Evolutionary conservation across 352 stramenopile genomes (phyloP).

Genomic region (Plasmopara muralis): DNA sequence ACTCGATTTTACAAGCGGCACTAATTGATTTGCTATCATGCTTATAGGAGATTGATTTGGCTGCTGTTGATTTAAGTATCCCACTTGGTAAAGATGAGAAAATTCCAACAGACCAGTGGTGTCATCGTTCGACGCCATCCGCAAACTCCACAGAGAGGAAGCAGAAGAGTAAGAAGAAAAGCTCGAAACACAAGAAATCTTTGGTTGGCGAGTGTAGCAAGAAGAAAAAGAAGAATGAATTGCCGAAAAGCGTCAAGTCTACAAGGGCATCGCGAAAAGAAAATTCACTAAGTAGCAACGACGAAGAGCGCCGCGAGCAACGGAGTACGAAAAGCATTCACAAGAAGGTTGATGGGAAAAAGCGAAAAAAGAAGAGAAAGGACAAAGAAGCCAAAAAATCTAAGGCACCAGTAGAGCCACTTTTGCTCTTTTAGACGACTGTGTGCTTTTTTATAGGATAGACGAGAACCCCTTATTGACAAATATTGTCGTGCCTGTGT

Average conservation of each 20-base stretch:
- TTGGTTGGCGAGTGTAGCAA: conserved; percentile 27
- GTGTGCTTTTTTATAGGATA: neutral
- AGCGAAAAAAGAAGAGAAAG: conserved; percentile 37
- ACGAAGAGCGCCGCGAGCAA: conserved; percentile 23
- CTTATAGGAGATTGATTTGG: conserved; percentile 53
- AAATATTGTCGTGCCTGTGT: conserved; percentile 1
- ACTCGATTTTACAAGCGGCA: neutral
- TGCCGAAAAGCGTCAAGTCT: conserved; percentile 26
- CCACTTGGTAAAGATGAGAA: conserved; percentile 70
- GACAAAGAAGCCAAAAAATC: conserved; percentile 48
- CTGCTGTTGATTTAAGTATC: conserved; percentile 70
- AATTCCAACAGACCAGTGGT: conserved; percentile 78
- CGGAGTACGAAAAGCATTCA: conserved; percentile 37
- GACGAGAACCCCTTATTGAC: neutral
- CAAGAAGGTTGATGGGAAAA: conserved; percentile 35
- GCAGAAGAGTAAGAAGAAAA: conserved; percentile 71
- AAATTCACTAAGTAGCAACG: conserved; percentile 35
- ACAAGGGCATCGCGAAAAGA: conserved; percentile 24
- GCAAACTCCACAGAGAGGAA: conserved; percentile 30
- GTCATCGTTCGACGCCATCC: conserved; percentile 43
- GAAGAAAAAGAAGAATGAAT: conserved; percentile 42
- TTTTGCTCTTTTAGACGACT: conserved; percentile 74
- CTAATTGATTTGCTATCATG: neutral
- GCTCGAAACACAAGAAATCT: conserved; percentile 39
- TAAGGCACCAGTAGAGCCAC: conserved; percentile 36